phyloP scores from a whole-genome alignment of 2,329 filamentous ascomycete genomes.

The Alternaria gansuensis region DNA sequence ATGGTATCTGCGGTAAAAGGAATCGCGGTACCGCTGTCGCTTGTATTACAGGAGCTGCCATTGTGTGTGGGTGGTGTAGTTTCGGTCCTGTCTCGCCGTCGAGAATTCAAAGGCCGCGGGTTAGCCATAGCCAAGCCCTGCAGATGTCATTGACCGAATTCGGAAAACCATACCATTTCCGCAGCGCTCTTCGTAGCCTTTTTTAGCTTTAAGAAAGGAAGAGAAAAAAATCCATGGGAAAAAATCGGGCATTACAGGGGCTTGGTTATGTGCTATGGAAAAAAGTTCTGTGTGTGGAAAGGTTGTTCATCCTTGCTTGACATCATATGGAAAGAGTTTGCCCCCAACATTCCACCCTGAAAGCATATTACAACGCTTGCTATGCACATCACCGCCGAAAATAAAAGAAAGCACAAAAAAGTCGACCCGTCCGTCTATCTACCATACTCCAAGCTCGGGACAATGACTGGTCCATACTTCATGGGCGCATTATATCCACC shows the following conservation, averaged over 20 bases:
- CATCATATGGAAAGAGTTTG: conserved; percentile 3
- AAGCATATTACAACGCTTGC: conserved; percentile 28
- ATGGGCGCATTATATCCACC: conserved; percentile 81
- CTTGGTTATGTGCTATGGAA: neutral
- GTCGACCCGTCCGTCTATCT: conserved; percentile 42
- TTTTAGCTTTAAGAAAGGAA: too few species aligned
- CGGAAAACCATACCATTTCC: conserved; percentile 31
- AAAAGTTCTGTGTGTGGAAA: neutral
- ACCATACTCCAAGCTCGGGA: conserved; percentile 72
- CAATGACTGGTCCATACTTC: conserved; percentile 96
- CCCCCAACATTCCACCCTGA: conserved; percentile 3
- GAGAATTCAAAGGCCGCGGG: conserved; percentile 20
- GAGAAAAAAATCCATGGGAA: neutral
- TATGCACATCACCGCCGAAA: conserved; percentile 34
- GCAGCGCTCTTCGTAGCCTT: neutral
- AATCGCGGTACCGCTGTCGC: conserved; percentile 50
- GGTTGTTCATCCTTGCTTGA: conserved; percentile 2
- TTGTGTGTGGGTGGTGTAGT: conserved; percentile 35
- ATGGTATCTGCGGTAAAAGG: conserved; percentile 51
- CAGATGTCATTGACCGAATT: conserved; percentile 33
- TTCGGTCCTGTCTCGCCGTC: conserved; percentile 13
- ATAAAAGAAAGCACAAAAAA: conserved; percentile 16
- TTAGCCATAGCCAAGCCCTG: conserved; percentile 26
- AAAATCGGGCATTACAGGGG: neutral
- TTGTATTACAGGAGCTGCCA: conserved; percentile 37